Conservation (phyloP, 345 rosid species). For the Conringia planisiliqua region DNA sequence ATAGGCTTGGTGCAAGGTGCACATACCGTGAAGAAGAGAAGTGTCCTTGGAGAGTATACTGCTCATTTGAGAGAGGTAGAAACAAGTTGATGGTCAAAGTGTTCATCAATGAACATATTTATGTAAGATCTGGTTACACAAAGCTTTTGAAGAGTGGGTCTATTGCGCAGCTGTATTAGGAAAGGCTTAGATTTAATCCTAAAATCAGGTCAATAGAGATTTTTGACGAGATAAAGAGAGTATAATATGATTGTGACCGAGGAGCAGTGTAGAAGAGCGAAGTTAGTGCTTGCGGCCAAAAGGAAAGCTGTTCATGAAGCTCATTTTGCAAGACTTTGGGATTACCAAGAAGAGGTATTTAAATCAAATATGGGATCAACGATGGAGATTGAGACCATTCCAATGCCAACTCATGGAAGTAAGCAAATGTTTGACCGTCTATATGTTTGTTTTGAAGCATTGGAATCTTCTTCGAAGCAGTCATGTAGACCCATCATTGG, state of each 20-base stretch:
- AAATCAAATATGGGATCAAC: not conserved
- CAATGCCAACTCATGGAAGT: not conserved
- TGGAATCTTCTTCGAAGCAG: not conserved
- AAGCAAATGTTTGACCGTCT: not conserved
- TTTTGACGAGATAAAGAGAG: not conserved
- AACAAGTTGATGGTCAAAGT: not conserved
- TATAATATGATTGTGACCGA: not conserved
- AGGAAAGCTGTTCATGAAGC: not conserved
- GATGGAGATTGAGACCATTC: not conserved
- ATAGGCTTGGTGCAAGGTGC: not conserved
- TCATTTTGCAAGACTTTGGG: not conserved
- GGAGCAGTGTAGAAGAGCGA: not conserved
- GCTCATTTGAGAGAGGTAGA: not conserved
- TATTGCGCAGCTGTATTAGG: not conserved
- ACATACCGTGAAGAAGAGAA: not conserved
- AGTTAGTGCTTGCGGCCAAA: not conserved
- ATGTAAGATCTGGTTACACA: not conserved
- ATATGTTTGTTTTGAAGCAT: not conserved
- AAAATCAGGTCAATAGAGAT: not conserved
- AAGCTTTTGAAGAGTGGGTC: not conserved
- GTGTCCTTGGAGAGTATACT: not conserved
- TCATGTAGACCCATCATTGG: not conserved
- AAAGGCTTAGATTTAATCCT: not conserved
- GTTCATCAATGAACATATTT: not conserved
- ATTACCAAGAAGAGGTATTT: not conserved